Evolutionary conservation across 75 land plant genomes (phyloP), one percentile per base, ranked within the genome.

Genomic region (Pinus albicaulis): DNA sequence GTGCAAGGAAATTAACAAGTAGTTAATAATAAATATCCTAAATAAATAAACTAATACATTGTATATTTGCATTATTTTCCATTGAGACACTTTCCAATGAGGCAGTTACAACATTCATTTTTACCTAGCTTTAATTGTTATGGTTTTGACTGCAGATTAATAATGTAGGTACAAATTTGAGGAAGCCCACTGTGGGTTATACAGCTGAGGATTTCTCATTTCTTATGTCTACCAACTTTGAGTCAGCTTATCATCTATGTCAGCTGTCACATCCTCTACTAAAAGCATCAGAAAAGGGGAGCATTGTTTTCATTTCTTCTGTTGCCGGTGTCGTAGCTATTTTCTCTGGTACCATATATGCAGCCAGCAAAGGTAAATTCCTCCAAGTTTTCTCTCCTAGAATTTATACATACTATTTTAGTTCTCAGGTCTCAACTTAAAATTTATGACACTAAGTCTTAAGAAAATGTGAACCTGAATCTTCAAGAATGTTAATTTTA

Each of bases 191-290:
- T 12, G 60, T 84, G n/a, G 86, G 84, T 0, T 86, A 80, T 81
- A 84, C 86, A 6, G 65, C 82, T 25, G 86, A 86, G 44, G 88
- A 86, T 70, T 79, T 64, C 56, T 58, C 86, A 17, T 65, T 72
- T 34, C 5, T 83, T 13, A 48, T 82, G 74, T 25, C 87, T 8
- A 81, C 88, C 66, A 87, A 87, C 65, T 79, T 87, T 24, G 88
- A 87, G 64, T 85, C 89, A 55, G 78, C 79, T 16, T 94, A 80
- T 78, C 91, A 94, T 75, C 31, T 83, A 1, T 80, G 84, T 76
- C 98, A 92, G 77, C 80, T 94, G 44, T 86, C 89, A 56, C 87
- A 95, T 80, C 95, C 98, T 56, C 86, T 89, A 56, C 78, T 95
- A 7, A 93, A 93, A 75, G 84, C 88, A 63, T 85, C 98, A 6